A percentile compares a stretch with the other conserved stretches of the same genome.
Evolutionary conservation across 768 basidiomycete genomes (phyloP).

Genomic region (Tubosaeta sp.): DNA sequence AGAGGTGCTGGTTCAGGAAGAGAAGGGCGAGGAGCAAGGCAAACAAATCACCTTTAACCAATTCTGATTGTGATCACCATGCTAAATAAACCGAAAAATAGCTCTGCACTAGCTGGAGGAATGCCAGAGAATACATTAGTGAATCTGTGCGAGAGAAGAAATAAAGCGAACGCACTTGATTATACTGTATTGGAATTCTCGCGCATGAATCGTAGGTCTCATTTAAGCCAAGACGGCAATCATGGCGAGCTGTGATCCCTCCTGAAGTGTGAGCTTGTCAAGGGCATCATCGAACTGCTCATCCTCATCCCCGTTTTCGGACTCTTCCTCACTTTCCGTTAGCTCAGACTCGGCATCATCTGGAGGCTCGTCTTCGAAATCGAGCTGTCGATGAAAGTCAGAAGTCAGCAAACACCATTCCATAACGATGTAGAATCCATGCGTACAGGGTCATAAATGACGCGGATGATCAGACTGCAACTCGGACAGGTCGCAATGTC

Average conservation of each 20-base stretch:
- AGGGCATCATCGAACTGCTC: conserved; percentile 62
- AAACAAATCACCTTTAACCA: neutral
- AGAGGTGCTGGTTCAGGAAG: neutral
- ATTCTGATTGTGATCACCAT: too few relatives aligned
- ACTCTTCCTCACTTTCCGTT: conserved; percentile 29
- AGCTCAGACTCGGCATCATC: conserved; percentile 37
- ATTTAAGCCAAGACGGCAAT: conserved; percentile 18
- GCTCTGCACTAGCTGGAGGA: neutral
- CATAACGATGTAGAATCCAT: neutral
- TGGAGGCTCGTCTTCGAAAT: conserved; percentile 75
- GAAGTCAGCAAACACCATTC: conserved; percentile 3
- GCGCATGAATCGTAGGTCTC: neutral
- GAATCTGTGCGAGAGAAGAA: neutral
- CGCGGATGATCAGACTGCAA: conserved; percentile 88
- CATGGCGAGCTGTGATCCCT: conserved; percentile 8
- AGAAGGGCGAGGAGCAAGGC: neutral
- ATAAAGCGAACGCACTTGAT: conserved; percentile 2
- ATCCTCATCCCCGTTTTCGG: conserved; percentile 34
- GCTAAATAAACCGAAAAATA: neutral
- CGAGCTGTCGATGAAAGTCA: conserved; percentile 47
- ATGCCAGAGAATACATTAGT: neutral
- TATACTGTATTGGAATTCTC: neutral
- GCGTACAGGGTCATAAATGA: conserved; percentile 92
- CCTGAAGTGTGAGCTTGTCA: conserved; percentile 46
- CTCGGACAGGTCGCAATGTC: conserved; percentile 96